Percentiles rank a stretch among this genome's conserved stretches.
Evolutionary conservation across 805 yeast genomes (phyloP).

Genomic region (Metschnikowia rubicola): DNA sequence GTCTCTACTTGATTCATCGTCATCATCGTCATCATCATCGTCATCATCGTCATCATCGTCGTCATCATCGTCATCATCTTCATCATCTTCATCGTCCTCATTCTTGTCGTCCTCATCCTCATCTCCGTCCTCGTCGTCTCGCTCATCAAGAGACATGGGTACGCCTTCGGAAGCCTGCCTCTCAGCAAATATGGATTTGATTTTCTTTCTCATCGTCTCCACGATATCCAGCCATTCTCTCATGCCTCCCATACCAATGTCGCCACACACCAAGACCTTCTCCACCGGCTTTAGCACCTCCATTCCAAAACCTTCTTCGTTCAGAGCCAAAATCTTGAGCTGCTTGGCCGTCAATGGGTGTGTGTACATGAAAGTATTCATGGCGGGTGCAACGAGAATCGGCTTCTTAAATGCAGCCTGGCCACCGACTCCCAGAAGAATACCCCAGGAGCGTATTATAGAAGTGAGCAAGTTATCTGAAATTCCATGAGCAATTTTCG

Average conservation of each 20-base stretch:
- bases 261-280: conserved; percentile 46
- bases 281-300: conserved; percentile 46
- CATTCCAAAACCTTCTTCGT: conserved; percentile 41
- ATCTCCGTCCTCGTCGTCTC: conserved; percentile 24
- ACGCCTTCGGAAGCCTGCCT: conserved; percentile 11
- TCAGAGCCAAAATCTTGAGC: conserved; percentile 27
- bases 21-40: conserved; percentile 31
- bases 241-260: conserved; percentile 51
- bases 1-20: background rate
- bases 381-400: conserved; percentile 45
- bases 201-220: conserved; percentile 37
- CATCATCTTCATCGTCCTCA: conserved; percentile 32
- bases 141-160: conserved; percentile 10
- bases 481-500: conserved; percentile 43
- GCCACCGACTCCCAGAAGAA: conserved; percentile 17
- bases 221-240: conserved; percentile 46
- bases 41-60: conserved; percentile 40
- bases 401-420: conserved; percentile 31
- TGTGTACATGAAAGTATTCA: conserved; percentile 47
- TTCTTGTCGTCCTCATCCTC: conserved; percentile 34
- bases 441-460: conserved; percentile 42
- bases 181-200: conserved; percentile 27
- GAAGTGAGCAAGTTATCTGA: conserved; percentile 43
- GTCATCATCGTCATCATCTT: conserved; percentile 34
- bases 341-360: conserved; percentile 45